Base-by-base conservation (phyloP, 169 alveolate species). In the Plasmodium gonderi region DNA sequence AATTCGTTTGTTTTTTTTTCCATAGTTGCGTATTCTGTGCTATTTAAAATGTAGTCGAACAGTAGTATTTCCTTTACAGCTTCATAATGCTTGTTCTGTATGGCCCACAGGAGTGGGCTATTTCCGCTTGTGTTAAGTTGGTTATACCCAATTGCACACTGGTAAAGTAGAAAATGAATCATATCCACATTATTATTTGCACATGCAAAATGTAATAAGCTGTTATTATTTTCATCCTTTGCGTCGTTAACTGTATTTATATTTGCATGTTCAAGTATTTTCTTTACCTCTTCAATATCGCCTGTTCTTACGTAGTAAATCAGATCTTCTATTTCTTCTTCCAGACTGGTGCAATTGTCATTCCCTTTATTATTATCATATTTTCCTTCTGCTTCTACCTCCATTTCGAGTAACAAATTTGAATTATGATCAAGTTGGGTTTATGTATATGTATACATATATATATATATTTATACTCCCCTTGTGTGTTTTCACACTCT, bases 51-150 rank as follows among this genome's bases (percentile, higher is more conserved):
- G 47, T 95, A 95, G 67, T 95, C 97, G 75, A 92, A 95, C 9
- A 74, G 60, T 17, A 95, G 90, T 12, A 95, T 33, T 51, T 92
- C 94, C 47, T 92, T 69, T 14, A 92, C 87, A 0, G 97, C 94
- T 23, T 91, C 95, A 9, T n/a, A 23, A 47, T 95, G 74, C 76
- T 95, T 95, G 47, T 94, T 95, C 51, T 95, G 97, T 6, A 95
- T 93, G 29, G 96, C 96, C 97, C 97, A 95, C 69, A 94, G 91
- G 20, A 95, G 91, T 17, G 97, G 97, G 31, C 95, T 93, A 74
- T 95, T 95, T 4, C 97, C 96, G 72, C 92, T 92, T 47, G 47
- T 47, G 78, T 95, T 95, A n/a, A 26, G 65, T 29, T 65, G 82
- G 80, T 93, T 83, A 79, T 94, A 94, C 29, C 92, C 94, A 44